Evolutionary conservation across 2,329 filamentous ascomycete genomes (phyloP), one percentile per base, ranked within the genome.

Genomic region (Pestalotiopsis sp.): DNA sequence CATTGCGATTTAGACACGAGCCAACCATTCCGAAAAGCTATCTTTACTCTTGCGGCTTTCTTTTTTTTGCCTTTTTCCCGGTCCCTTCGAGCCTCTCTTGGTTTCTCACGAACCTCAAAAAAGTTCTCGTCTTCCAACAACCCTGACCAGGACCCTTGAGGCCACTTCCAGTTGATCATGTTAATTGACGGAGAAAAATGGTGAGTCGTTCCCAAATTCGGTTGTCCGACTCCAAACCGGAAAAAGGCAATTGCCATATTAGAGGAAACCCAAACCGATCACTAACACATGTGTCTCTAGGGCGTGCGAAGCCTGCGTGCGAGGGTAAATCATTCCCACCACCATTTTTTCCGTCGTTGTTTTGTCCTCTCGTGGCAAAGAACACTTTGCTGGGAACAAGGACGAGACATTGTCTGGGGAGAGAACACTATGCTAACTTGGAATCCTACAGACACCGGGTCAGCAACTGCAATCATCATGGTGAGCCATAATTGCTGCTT

Each of bases 281-380:
- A 64, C 61, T 64, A 64, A 64, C 61, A 64, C 61, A 25, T 23
- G 20, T 17, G 14, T 17, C 39, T 45, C 23, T 49, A 64, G 61
- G 86, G 95, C 95, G 83, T 98, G 95, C 87, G 93, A 97, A 85
- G 95, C 95, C 84, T 99, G 96, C 85, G 94, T 99, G 80, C 93
- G 96, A 83, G 96, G 61, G 61, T 64, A 31, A 64, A 39, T 49
- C n/a, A 5, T 20, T n/a, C 39, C 61, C 20, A 25, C 20, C 38
- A 13, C 36, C 38, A n/a, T 64, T 27, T 49, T 64, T 45, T 63
- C 14, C 23, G 31, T 36, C 31, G 31, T 20, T 45, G 13, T 23
- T 45, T 23, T 52, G 38, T 20, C 5, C 7, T 23, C 20, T 12
- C 39, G 36, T 12, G n/a, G 11, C 25, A 36, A 20, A 41, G 38